Evolutionary conservation across 345 rosid genomes (phyloP).

Genomic region (Arabis alpina): DNA sequence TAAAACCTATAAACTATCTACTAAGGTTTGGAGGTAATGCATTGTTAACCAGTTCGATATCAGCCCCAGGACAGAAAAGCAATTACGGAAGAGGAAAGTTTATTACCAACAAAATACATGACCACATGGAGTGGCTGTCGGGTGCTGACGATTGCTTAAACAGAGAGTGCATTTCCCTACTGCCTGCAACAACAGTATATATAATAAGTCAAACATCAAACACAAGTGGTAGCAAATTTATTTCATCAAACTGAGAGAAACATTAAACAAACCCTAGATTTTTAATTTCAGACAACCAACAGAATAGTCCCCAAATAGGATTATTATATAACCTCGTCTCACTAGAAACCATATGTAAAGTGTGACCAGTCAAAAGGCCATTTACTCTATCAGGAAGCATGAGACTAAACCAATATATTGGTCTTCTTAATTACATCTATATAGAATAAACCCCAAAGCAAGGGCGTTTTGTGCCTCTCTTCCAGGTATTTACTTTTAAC

Average conservation of each 20-base stretch:
- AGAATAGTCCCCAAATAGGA: conserved; percentile 3
- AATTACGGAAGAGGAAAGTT: conserved; percentile 14
- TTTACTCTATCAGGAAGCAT: conserved; percentile 1
- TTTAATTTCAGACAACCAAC: background rate
- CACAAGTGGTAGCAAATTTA: background rate
- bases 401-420: background rate
- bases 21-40: background rate
- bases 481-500: background rate
- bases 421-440: background rate
- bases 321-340: conserved; percentile 7
- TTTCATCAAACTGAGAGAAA: conserved; percentile 7
- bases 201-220: conserved; percentile 12
- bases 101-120: conserved; percentile 91
- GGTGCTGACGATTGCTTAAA: conserved; percentile 77
- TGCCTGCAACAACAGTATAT: conserved; percentile 31
- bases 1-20: background rate
- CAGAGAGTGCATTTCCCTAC: conserved; percentile 80
- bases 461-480: conserved; percentile 13
- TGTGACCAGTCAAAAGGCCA: background rate
- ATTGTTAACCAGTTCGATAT: background rate
- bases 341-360: background rate
- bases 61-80: background rate
- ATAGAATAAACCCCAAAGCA: background rate
- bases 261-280: background rate
- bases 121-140: conserved; percentile 92